Evolutionary conservation across 345 rosid species (phyloP).

Genomic region (Eucalyptus erythrocorys): DNA sequence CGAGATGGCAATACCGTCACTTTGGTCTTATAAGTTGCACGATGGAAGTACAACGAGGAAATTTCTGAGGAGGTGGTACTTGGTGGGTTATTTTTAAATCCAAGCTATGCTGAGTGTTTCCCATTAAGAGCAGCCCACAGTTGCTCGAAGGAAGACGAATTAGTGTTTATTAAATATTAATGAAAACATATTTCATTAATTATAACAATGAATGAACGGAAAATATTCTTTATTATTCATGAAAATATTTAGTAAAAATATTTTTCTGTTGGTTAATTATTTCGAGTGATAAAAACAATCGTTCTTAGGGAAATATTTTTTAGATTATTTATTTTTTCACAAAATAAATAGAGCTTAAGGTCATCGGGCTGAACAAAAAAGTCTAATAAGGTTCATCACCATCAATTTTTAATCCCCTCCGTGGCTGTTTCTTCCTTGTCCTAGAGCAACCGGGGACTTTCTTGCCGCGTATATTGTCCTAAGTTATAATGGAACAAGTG

Average conservation of each 20-base stretch:
- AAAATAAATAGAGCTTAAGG: too few species aligned
- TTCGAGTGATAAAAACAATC: too few species aligned
- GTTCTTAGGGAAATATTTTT: too few species aligned
- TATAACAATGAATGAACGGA: too few species aligned
- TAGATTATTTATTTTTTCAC: too few species aligned
- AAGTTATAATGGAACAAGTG: not conserved
- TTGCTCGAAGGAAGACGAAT: not conserved
- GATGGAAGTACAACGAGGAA: slow-evolving; percentile 3
- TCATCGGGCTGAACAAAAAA: not conserved
- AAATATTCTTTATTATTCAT: too few species aligned
- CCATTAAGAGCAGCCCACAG: not conserved
- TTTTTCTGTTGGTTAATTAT: too few species aligned
- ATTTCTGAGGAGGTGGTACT: not conserved
- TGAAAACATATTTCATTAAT: too few species aligned
- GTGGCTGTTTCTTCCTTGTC: not conserved
- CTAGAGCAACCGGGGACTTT: not conserved
- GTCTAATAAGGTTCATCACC: not conserved
- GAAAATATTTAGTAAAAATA: too few species aligned
- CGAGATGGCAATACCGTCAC: not conserved
- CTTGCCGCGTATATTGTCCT: not conserved
- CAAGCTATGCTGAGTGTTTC: not conserved
- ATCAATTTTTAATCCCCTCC: not conserved
- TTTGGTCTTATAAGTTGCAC: not conserved
- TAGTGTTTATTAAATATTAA: not conserved
- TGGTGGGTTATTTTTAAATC: not conserved